Base-by-base conservation (phyloP, 257 asterid species). In the Scutellaria baicalensis region DNA sequence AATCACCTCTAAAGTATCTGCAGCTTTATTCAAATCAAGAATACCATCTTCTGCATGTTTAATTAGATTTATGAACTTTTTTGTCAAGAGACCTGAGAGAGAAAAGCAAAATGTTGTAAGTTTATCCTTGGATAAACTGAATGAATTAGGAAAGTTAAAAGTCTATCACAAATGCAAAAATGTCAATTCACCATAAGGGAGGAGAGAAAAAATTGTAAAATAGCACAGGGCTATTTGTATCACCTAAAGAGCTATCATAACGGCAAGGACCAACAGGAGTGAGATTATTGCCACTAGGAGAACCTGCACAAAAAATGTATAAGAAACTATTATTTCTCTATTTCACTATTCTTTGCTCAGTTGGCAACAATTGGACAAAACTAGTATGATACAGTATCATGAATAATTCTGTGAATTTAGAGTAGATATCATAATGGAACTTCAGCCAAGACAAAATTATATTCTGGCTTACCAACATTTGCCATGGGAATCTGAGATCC, bases 181-280 rank as follows among this genome's bases (percentile, higher is more conserved):
- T 39, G 23, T 47, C 17, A 23, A 44, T n/a, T 38, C 35, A 36
- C 14, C 14, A 16, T 64, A 43, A 20, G 31, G 35, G 43, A 20
- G 51, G 62, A 45, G 36, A 18, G 21, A 57, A 16, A 38, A 12
- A 49, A 64, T 42, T 27, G 59, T 14, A 33, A 59, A 31, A 66
- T 42, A 59, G 74, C 48, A 69, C 42, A 51, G 36, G 55, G 52
- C 62, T 44, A 40, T 21, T 14, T 31, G 35, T 48, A 61, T 79
- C 85, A 94, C 99, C 98, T 68, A 94, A 89, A 71, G 99, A 94
- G 87, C 92, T 94, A 75, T 91, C 99, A 56, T 88, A 91, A 55
- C 99, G 99, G 79, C 97, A 91, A 72, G 97, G 87, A 38, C 97
- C 99, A 79, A 48, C 91, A 39, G 90, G 90, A 14, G 96, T 84